These are phyloP conservation scores for Ustilago sp. DNA, from an alignment of 1,284 basidiomycete genomes.

Conservation along the genomic window DNA sequence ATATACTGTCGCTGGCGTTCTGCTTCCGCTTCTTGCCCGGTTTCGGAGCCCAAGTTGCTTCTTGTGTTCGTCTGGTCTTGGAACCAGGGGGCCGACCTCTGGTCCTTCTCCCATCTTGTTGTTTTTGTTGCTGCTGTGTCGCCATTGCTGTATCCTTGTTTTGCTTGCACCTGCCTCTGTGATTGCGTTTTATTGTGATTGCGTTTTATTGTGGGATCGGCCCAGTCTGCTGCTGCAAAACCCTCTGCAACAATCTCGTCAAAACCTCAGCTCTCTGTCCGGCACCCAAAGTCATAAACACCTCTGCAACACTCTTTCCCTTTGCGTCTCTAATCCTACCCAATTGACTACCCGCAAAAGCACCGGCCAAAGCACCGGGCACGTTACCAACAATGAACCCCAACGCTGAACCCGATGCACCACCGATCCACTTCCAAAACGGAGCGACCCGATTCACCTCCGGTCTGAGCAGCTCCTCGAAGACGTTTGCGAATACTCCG, in stretches of 20 bases:
- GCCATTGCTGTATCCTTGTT: neutral
- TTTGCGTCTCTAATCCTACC: constrained; percentile 68
- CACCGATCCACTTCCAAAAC: constrained; percentile 61
- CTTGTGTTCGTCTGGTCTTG: neutral
- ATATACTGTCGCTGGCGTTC: neutral
- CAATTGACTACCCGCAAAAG: constrained; percentile 61
- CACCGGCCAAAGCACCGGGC: constrained; percentile 62
- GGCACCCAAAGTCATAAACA: constrained; percentile 84
- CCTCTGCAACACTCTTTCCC: constrained; percentile 72
- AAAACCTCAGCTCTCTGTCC: constrained; percentile 86
- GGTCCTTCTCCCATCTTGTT: neutral
- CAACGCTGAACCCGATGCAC: constrained; percentile 59
- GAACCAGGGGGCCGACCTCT: constrained; percentile 9
- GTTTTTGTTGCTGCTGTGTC: neutral
- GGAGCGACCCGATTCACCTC: constrained; percentile 63
- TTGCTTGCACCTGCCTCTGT: no score
- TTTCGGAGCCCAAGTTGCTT: neutral
- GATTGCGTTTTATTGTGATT: no score
- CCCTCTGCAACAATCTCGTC: constrained; percentile 86
- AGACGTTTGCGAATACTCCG: constrained; percentile 61
- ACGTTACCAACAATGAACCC: constrained; percentile 65
- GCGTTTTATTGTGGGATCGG: constrained; percentile 28
- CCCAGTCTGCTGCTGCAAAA: constrained; percentile 72
- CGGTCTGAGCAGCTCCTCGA: constrained; percentile 67
- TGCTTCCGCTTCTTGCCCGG: constrained; percentile 4